phyloP scores from a whole-genome alignment of 202 grass and related monocot species.

The Hordeum pubiflorum region DNA sequence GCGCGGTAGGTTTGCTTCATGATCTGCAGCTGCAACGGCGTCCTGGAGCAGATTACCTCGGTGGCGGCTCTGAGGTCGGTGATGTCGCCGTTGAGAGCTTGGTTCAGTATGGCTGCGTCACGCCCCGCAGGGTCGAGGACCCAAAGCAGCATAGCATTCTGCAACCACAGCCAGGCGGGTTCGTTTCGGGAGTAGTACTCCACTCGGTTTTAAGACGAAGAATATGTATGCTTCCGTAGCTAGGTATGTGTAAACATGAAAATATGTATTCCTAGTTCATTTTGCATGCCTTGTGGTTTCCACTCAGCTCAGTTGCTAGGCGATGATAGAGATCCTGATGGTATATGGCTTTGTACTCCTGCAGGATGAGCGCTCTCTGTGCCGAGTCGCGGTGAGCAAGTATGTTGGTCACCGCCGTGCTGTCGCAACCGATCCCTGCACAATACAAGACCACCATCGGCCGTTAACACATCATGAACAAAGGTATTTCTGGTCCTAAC shows the following conservation, averaged over 20 bases:
- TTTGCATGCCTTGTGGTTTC: conserved; percentile 33
- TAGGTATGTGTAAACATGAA: too few relatives aligned
- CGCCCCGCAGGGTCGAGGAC: conserved; percentile 58
- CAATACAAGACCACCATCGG: not conserved
- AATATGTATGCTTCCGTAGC: too few relatives aligned
- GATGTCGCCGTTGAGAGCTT: conserved; percentile 41
- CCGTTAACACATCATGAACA: not conserved
- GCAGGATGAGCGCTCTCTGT: conserved; percentile 48
- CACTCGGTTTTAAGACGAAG: not conserved
- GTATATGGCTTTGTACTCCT: conserved; percentile 48
- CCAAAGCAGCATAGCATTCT: conserved; percentile 59
- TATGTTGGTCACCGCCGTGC: conserved; percentile 48
- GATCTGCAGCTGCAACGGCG: conserved; percentile 43
- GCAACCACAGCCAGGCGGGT: not conserved
- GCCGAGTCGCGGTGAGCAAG: conserved; percentile 58
- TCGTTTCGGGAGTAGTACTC: not conserved
- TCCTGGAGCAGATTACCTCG: conserved; percentile 72
- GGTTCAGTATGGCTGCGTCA: conserved; percentile 54
- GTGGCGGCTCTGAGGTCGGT: conserved; percentile 47
- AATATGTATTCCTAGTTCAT: not conserved
- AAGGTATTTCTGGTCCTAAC: too few relatives aligned
- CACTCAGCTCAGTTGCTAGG: conserved; percentile 53
- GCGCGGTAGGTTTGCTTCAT: conserved; percentile 47
- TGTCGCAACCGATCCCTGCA: conserved; percentile 69
- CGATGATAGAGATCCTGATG: conserved; percentile 44